These are phyloP conservation scores for Tephrocybe rancida DNA, from an alignment of 768 basidiomycete species.

Conservation along the genomic window DNA sequence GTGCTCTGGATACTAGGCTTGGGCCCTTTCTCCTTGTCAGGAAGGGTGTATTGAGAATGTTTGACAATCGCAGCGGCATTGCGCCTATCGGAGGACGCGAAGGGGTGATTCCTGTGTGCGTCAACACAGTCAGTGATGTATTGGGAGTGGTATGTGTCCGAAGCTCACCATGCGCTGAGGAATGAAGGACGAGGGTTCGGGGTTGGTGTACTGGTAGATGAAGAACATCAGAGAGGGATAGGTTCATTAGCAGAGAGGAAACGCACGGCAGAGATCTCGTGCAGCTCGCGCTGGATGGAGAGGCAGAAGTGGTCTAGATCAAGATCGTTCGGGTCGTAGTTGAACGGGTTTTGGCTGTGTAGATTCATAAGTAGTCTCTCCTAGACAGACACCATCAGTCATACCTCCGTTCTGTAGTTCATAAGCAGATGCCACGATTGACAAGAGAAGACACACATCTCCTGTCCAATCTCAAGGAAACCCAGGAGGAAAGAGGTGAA, in stretches of 20 bases:
- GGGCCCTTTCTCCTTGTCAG: slow-evolving; percentile 11
- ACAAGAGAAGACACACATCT: slow-evolving; percentile 43
- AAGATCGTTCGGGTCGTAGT: slow-evolving; percentile 68
- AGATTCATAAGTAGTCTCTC: too few species aligned
- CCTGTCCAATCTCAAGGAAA: slow-evolving; percentile 71
- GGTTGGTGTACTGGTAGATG: slow-evolving; percentile 48
- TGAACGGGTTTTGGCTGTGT: slow-evolving; percentile 65
- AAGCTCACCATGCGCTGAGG: slow-evolving; percentile 45
- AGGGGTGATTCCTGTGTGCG: slow-evolving; percentile 59
- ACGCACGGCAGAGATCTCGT: slow-evolving; percentile 72
- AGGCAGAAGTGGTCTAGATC: slow-evolving; percentile 73
- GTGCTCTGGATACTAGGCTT: slow-evolving; percentile 18
- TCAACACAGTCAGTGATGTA: not conserved
- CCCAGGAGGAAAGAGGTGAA: slow-evolving; percentile 67
- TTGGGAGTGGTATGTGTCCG: not conserved
- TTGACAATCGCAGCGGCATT: slow-evolving; percentile 51
- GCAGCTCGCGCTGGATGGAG: slow-evolving; percentile 65
- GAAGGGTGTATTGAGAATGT: slow-evolving; percentile 5
- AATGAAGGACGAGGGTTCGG: slow-evolving; percentile 53
- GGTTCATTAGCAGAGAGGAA: slow-evolving; percentile 1
- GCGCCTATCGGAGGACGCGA: slow-evolving; percentile 65
- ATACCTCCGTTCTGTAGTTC: too few species aligned
- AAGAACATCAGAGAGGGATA: not conserved
- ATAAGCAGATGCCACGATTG: slow-evolving; percentile 1
- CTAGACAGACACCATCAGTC: too few species aligned